Evolutionary conservation across 495 filamentous ascomycete genomes (phyloP), one percentile per base, ranked within the genome.

Genomic region (Daldinia bambusicola): DNA sequence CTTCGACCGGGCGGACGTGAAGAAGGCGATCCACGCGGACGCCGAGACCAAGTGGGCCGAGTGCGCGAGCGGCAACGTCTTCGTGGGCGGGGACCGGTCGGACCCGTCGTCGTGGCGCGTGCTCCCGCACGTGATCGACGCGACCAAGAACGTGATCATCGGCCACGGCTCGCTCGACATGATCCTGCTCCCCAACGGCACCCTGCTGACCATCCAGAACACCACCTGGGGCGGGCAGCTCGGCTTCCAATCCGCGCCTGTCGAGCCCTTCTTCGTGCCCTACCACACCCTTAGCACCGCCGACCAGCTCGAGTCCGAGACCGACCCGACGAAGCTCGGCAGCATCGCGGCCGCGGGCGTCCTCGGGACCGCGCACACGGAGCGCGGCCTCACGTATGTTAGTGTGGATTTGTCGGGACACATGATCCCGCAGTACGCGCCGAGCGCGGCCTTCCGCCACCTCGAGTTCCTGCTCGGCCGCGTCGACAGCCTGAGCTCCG

Each of bases 1-100:
- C 83, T 95, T 96, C 84, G 91, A 96, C 80, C 85, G 90, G 30
- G 85, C 84, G 0, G 91, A 92, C 68, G 93, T 96, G 4, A 90
- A 94, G 65, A 76, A 81, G 8, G 91, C 90, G 5, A 89, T 94
- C 69, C 86, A 95, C 74, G 89, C 89, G 20, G 91, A 91, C 6
- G 61, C 80, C 0, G 83, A 80, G 36, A 68, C 72, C 4, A 79
- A 86, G 30, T 95, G 91, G 87, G 80, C 78, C 20, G 86, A 89
- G 66, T 95, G 92, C 78, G 73, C 83, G 3, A 60, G 55, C 2
- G 73, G 72, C 50, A 69, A 76, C 14, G 88, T 93, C 18, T 92
- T 94, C 74, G 82, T 86, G n/a, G 84, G 81, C 32, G 80, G 80
- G 12, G 83, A 86, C 58, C 74, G 60, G 0, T 89, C 86, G 0